Base-by-base conservation (phyloP, 768 basidiomycete genomes). In the Dictyophora rubrovolvata region DNA sequence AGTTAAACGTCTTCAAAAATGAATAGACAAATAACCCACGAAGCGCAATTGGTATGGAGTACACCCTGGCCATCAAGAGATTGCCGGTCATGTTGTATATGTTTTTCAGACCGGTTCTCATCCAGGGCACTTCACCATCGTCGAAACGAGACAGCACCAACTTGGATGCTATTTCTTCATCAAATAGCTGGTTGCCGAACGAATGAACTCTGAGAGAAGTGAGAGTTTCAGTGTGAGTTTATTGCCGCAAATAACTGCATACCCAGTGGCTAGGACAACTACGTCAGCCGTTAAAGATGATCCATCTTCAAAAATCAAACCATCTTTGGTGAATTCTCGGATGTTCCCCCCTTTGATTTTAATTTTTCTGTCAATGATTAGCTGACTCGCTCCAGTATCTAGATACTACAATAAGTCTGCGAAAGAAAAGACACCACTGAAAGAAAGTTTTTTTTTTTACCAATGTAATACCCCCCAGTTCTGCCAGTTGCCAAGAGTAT, bases 401-500 rank as follows among this genome's bases (percentile, higher is more conserved):
- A 57, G 37, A 46, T 33, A 48, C 22, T 22, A 11, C 35, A 23
- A 34, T 23, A 34, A 16, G 23, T 52, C 1, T 8, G 20, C 22
- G 56, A 23, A 42, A 21, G 12, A 18, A 42, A n/a, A 42, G 48
- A 16, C 28, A 28, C 28, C 28, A 28, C 4, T 28, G 6, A 57
- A 22, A 42, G 23, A 17, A 17, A n/a, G n/a, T n/a, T n/a, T n/a
- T 10, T 5, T 71, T 3, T 2, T 28, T 21, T 60, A 80, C 86
- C 84, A 1, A 86, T 71, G 68, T 88, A 88, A 68, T 84, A 87
- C 6, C 87, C 84, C 22, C 84, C 85, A 0, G 70, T 79, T 47
- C 73, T 74, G 7, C 66, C 67, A 66, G 74, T 79, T 16, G 76
- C 77, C 18, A 80, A 67, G 46, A 78, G 69, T 11, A 78, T 58